Conservation (phyloP, 371 early-diverging fungal genomes). For the Nematocida sp. region DNA sequence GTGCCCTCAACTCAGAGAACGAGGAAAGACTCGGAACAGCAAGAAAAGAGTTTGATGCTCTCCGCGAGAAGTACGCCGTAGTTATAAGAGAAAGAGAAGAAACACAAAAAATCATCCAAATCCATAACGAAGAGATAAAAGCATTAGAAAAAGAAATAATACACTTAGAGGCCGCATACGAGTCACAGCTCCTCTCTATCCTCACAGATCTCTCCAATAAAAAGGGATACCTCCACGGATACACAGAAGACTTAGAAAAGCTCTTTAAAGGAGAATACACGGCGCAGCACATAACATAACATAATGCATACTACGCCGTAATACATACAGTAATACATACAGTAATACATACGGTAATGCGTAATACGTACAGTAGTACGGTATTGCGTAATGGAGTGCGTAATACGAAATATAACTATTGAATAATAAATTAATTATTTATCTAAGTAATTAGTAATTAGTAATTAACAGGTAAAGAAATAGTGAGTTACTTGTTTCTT, state of each 20-base stretch:
- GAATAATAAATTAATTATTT: too few species aligned
- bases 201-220: constrained; percentile 24
- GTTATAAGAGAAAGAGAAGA: constrained; percentile 37
- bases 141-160: constrained; percentile 50
- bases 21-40: neutral
- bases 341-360: too few species aligned
- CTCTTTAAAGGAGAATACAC: constrained; percentile 49
- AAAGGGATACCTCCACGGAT: constrained; percentile 28
- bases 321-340: too few species aligned
- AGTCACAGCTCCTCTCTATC: constrained; percentile 14
- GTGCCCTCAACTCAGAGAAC: constrained; percentile 11
- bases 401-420: too few species aligned
- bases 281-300: neutral
- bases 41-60: constrained; percentile 39
- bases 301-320: neutral
- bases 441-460: too few species aligned
- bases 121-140: constrained; percentile 24
- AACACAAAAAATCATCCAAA: constrained; percentile 20
- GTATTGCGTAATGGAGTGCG: neutral
- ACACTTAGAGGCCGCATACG: constrained; percentile 17
- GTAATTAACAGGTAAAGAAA: too few species aligned
- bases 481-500: too few species aligned
- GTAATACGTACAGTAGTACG: too few species aligned
- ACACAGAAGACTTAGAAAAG: constrained; percentile 35
- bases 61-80: constrained; percentile 31